phyloP scores from a whole-genome alignment of 208 protist genomes.

The Balamuthia mandrillaris region DNA sequence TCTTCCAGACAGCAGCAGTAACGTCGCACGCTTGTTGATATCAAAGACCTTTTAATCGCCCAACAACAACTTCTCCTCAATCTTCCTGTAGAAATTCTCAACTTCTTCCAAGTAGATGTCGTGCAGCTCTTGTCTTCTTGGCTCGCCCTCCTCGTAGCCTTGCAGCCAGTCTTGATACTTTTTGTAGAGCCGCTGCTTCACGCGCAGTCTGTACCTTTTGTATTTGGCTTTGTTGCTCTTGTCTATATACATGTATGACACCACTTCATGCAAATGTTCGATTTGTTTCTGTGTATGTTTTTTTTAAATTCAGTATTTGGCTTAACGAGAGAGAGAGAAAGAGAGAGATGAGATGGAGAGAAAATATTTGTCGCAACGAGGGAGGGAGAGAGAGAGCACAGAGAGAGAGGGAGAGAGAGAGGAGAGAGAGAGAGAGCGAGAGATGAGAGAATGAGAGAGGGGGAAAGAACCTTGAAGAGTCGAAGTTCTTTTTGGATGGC shows the following conservation, averaged over 20 bases:
- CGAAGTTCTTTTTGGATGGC: background rate
- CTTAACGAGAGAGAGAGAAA: background rate
- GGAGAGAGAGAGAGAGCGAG: background rate
- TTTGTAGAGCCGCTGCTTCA: background rate
- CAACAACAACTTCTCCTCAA: too few species aligned
- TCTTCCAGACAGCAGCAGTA: too few species aligned
- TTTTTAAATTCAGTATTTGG: background rate
- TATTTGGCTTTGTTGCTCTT: background rate
- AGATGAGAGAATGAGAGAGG: background rate
- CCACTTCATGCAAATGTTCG: background rate
- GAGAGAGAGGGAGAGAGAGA: background rate
- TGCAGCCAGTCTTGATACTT: background rate
- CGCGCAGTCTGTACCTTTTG: background rate
- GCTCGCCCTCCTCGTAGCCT: background rate
- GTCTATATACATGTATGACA: background rate
- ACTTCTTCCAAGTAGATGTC: background rate
- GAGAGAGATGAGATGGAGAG: background rate
- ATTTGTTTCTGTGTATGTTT: background rate
- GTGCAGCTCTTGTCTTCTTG: background rate
- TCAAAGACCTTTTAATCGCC: too few species aligned
- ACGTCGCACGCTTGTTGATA: too few species aligned
- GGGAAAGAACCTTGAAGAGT: background rate
- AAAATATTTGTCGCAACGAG: background rate
- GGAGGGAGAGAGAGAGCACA: background rate
- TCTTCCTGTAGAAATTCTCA: background rate